These are phyloP conservation scores for Pyricularia sp. DNA, from an alignment of 2,329 filamentous ascomycete species.

Conservation along the genomic window DNA sequence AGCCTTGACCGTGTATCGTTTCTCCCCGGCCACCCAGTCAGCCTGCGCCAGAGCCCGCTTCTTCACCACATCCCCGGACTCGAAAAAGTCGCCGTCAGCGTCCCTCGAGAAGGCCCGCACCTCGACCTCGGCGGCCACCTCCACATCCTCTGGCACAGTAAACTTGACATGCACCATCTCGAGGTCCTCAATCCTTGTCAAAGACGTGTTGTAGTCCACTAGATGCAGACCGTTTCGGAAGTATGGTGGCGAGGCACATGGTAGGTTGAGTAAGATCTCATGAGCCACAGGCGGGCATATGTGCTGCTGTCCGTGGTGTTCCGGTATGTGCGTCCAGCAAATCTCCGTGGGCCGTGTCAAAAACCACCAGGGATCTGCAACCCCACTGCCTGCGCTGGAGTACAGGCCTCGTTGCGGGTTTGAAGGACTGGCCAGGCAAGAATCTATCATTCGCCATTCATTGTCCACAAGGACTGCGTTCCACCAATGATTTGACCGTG, in stretches of 20 bases:
- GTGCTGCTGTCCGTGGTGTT: conserved; percentile 82
- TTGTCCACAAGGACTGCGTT: conserved; percentile 88
- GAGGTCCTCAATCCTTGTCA: conserved; percentile 77
- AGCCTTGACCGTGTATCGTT: conserved; percentile 90
- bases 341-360: conserved; percentile 79
- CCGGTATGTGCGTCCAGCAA: conserved; percentile 92
- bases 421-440: conserved; percentile 82
- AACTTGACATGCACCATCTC: conserved; percentile 90
- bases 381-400: conserved; percentile 60
- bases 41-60: conserved; percentile 86
- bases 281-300: conserved; percentile 81
- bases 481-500: conserved; percentile 95
- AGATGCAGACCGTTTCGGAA: conserved; percentile 77
- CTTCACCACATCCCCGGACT: conserved; percentile 76
- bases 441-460: conserved; percentile 95
- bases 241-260: conserved; percentile 76
- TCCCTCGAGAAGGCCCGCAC: conserved; percentile 72
- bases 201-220: conserved; percentile 82
- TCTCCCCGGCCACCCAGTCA: conserved; percentile 80
- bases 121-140: conserved; percentile 88
- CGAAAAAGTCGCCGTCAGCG: conserved; percentile 83
- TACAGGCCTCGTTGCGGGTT: conserved; percentile 73
- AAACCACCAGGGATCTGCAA: conserved; percentile 88
- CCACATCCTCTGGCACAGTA: conserved; percentile 79
- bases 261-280: conserved; percentile 77